These are phyloP conservation scores for Fraxinus sp. DNA, from an alignment of 305 asterid species.

Conservation along the genomic window DNA sequence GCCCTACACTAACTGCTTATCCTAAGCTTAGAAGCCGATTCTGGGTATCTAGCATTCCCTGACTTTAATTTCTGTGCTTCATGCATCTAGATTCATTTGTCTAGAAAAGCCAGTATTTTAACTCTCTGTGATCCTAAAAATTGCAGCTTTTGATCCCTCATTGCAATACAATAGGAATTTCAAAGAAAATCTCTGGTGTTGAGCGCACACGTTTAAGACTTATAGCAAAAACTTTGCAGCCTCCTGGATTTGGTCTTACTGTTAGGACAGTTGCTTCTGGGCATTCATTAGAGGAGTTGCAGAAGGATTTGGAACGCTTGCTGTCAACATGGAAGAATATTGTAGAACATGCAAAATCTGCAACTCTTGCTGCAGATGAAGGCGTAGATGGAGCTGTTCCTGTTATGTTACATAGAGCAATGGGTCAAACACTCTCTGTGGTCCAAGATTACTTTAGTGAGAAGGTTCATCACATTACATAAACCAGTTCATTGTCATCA, in stretches of 20 bases:
- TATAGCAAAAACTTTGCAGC: constrained; percentile 87
- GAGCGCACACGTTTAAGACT: constrained; percentile 85
- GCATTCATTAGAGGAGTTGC: constrained; percentile 79
- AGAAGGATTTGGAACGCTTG: constrained; percentile 83
- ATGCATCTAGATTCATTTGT: constrained; percentile 31
- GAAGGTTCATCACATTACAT: constrained; percentile 47
- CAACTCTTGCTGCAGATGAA: constrained; percentile 97
- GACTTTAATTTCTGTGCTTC: constrained; percentile 29
- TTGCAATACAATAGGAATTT: constrained; percentile 67
- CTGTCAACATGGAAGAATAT: constrained; percentile 84
- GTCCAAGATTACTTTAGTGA: constrained; percentile 94
- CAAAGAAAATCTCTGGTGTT: constrained; percentile 83
- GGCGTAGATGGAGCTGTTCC: constrained; percentile 96
- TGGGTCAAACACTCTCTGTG: constrained; percentile 91
- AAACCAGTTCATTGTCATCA: neutral
- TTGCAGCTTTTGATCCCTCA: constrained; percentile 73
- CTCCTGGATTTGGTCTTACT: constrained; percentile 90
- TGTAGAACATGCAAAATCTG: constrained; percentile 83
- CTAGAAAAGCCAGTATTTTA: constrained; percentile 16
- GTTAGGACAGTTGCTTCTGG: constrained; percentile 93
- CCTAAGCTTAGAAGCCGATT: constrained; percentile 94
- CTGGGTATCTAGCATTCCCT: constrained; percentile 64
- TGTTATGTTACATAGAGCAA: constrained; percentile 80
- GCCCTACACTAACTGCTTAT: constrained; percentile 89
- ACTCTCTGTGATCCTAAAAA: constrained; percentile 26